phyloP scores from a whole-genome alignment of 768 basidiomycete genomes.

The Tricholoma sp. region DNA sequence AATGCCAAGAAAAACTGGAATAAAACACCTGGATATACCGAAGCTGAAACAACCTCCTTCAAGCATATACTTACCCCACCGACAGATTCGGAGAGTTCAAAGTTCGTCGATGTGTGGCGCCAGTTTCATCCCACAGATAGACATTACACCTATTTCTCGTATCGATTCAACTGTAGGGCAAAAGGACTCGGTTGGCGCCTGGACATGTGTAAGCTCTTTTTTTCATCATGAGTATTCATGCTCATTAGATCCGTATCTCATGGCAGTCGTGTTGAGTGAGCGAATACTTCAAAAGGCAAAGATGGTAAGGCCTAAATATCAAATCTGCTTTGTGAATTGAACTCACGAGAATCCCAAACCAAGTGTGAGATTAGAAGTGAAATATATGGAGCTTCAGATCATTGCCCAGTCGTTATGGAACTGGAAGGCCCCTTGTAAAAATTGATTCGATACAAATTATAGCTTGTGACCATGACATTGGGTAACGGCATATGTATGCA shows the following conservation, averaged over 20 bases:
- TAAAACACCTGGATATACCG: conserved; percentile 82
- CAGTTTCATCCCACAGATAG: conserved; percentile 56
- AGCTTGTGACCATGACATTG: too few species aligned
- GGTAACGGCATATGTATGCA: background rate
- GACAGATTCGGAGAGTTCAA: conserved; percentile 26
- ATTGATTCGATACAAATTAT: too few species aligned
- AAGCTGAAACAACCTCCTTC: conserved; percentile 75
- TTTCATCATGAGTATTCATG: background rate
- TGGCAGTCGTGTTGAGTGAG: conserved; percentile 70
- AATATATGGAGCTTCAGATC: conserved; percentile 86
- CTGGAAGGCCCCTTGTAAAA: conserved; percentile 45
- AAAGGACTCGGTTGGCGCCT: conserved; percentile 88
- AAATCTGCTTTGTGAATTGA: background rate
- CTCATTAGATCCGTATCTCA: too few species aligned
- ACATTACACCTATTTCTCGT: conserved; percentile 86
- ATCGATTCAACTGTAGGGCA: conserved; percentile 71
- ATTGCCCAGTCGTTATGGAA: conserved; percentile 78
- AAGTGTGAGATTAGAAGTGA: conserved; percentile 82
- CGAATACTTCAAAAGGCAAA: conserved; percentile 59
- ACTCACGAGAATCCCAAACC: conserved; percentile 3
- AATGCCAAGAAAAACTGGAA: conserved; percentile 80
- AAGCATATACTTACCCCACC: conserved; percentile 59
- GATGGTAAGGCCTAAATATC: conserved; percentile 32
- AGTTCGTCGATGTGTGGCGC: conserved; percentile 81
- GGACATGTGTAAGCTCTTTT: conserved; percentile 64